Evolutionary conservation across 139 green algal genomes (phyloP).

Genomic region (Picochlorum sp.): DNA sequence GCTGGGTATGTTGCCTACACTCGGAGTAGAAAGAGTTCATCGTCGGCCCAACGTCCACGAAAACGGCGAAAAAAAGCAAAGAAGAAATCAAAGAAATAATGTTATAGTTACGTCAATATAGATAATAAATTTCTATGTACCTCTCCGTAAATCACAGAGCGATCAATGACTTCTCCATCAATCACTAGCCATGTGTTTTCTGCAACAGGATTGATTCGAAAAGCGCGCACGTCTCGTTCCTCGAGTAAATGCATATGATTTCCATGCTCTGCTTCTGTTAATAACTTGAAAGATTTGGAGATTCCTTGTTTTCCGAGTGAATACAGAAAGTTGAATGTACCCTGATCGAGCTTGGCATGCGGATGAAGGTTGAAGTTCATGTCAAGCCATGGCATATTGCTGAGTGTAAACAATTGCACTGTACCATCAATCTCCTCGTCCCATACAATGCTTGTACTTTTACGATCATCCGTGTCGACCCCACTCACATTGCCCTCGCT

Average conservation of each 20-base stretch:
- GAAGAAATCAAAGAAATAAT: constrained; percentile 5
- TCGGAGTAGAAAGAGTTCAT: constrained; percentile 4
- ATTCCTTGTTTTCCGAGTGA: background rate
- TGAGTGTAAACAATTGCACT: constrained; percentile 34
- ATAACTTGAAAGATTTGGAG: constrained; percentile 17
- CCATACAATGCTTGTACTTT: constrained; percentile 12
- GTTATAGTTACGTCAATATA: background rate
- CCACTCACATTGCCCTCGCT: background rate
- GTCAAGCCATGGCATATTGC: constrained; percentile 43
- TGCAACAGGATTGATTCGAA: constrained; percentile 19
- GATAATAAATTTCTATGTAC: constrained; percentile 35
- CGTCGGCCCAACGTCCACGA: background rate
- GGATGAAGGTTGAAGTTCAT: constrained; percentile 37
- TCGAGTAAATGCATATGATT: constrained; percentile 23
- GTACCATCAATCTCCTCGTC: background rate
- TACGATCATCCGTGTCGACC: background rate
- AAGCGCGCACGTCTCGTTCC: constrained; percentile 8
- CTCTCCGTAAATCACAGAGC: constrained; percentile 22
- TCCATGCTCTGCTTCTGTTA: constrained; percentile 20
- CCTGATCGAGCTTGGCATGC: constrained; percentile 7
- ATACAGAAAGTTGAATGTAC: constrained; percentile 27
- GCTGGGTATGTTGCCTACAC: background rate
- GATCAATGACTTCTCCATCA: constrained; percentile 38
- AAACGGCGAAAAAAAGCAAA: background rate
- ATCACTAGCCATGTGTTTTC: constrained; percentile 36